Evolutionary conservation across 257 asterid genomes (phyloP).

Genomic region (Solanum corneliomulleri): DNA sequence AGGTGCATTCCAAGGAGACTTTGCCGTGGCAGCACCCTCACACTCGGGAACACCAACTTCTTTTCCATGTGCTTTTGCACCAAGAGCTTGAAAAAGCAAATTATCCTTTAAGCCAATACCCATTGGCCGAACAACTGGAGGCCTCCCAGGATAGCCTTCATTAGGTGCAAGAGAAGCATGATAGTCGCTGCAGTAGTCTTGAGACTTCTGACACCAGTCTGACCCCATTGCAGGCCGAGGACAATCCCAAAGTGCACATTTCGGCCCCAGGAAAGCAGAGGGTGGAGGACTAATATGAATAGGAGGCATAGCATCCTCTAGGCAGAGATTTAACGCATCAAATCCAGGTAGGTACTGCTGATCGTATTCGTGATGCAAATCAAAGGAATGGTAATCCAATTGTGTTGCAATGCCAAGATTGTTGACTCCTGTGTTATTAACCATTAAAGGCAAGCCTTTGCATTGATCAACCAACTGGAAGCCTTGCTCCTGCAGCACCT

Average conservation of each 20-base stretch:
- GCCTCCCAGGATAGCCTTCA: slow-evolving; percentile 73
- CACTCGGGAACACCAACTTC: slow-evolving; percentile 94
- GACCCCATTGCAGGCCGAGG: slow-evolving; percentile 33
- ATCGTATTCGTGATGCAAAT: slow-evolving; percentile 54
- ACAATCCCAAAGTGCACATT: slow-evolving; percentile 95
- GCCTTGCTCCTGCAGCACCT: slow-evolving; percentile 45
- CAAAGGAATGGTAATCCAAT: slow-evolving; percentile 47
- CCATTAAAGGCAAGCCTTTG: slow-evolving; percentile 40
- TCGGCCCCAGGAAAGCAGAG: slow-evolving; percentile 88
- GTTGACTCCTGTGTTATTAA: slow-evolving; percentile 31
- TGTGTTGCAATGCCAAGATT: slow-evolving; percentile 40
- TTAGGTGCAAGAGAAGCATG: slow-evolving; percentile 48
- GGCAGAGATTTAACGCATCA: slow-evolving; percentile 34
- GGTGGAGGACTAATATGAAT: slow-evolving; percentile 72
- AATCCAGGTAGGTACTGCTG: slow-evolving; percentile 46
- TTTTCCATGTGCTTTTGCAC: slow-evolving; percentile 76
- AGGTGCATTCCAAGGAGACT: slow-evolving; percentile 98
- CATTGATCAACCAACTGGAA: slow-evolving; percentile 51
- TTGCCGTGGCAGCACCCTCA: slow-evolving; percentile 97
- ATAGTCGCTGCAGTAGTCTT: slow-evolving; percentile 27
- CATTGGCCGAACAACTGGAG: slow-evolving; percentile 82
- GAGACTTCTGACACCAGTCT: slow-evolving; percentile 30
- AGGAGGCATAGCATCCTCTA: slow-evolving; percentile 43
- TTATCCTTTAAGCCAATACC: slow-evolving; percentile 94
- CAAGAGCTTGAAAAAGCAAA: slow-evolving; percentile 83